Evolutionary conservation across 768 basidiomycete genomes (phyloP), one percentile per base, ranked within the genome.

Genomic region (Trametes elegans): DNA sequence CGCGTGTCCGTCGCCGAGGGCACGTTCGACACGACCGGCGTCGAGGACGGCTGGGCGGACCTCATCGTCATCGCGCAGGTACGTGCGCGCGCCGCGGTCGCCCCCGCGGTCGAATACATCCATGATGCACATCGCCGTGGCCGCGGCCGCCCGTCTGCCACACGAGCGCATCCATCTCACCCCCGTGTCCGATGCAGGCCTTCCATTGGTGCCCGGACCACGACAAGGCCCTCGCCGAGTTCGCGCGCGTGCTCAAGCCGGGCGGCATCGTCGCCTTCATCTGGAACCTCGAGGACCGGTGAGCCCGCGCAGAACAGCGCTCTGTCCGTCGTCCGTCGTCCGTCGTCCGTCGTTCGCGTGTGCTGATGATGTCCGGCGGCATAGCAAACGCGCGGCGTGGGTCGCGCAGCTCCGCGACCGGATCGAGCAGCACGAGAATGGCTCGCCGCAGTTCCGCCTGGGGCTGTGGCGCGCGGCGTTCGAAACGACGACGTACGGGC

Each of bases 161-260:
- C 21, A 16, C 36, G 39, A 6, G 14, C 14, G 28, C 29, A 19
- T 9, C 28, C 28, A 3, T 23, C 26, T 55, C 27, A 27, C 14
- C 5, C 42, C 26, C 38, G 13, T 28, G 18, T 63, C 56, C 43
- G 35, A 35, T 26, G 42, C 53, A 95, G 85, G 95, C 95, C 14
- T 97, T 87, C 69, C 95, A 98, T 73, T 98, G 95, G 95, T 90
- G 89, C 58, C 87, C 87, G 9, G 81, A 94, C 67, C 87, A 84
- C 65, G 79, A 83, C 41, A 75, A 73, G 48, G 92, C 94, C 0
- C 77, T 82, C 18, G 70, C 70, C 0, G 94, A 97, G 66, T 90
- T 96, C 62, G 78, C 83, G 7, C 82, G 92, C 28, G 82, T 94
- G 59, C 76, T 97, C 44, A 89, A 88, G 65, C 87, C 90, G 0